Evolutionary conservation across 2,329 filamentous ascomycete genomes (phyloP), one percentile per base, ranked within the genome.

Genomic region (Endothia cerciana): DNA sequence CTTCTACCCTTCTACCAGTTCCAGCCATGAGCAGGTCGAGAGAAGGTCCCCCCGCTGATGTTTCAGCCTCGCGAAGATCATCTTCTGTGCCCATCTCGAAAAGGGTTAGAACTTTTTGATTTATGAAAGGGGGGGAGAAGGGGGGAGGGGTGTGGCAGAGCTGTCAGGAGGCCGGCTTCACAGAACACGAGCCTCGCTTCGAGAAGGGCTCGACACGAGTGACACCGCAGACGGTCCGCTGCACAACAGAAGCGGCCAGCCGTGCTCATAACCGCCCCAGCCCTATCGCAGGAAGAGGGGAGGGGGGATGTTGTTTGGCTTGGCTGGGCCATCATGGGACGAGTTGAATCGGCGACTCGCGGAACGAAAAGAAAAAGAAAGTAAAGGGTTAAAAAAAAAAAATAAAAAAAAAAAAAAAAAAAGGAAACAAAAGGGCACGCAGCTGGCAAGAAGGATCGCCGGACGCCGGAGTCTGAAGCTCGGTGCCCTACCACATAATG

Each of bases 191-290:
- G 28, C 30, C 30, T n/a, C 19, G n/a, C 25, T 41, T 57, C 55
- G 33, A 15, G 10, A 11, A n/a, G 25, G 2, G 19, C 22, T 13
- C 7, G 33, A 4, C 4, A 22, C 33, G n/a, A 30, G 59, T 51
- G n/a, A 61, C 49, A 51, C 45, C n/a, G 59, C 43, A 60, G 43
- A 60, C 43, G 58, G 43, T 15, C 41, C 19, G 55, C 19, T 19
- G 19, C 28, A n/a, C 3, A 7, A 19, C 15, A 49, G 45, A 49
- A 7, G n/a, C 15, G 28, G 33, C 25, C 25, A 33, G 5, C 30
- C 30, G 28, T 7, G 28, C 17, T 38, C 19, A 1, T 36, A 8
- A 33, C 30, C 45, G 59, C n/a, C 43, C 19, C 57, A 19, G 40
- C 41, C 41, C 25, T 60, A 8, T 22, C 17, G 22, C 19, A 36